Evolutionary conservation across 176 grass and related monocot species (phyloP).

Genomic region (Triticum aestivum): IWGSC_CS_RefSeq_v2.1 NC_057807.1:663635076-663635575

Average conservation of each 20-base stretch:
- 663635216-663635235: slow-evolving; percentile 46
- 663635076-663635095: no score
- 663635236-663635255: slow-evolving; percentile 35
- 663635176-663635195: slow-evolving; percentile 34
- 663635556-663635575: no score
- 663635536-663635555: no score
- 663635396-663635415: background rate
- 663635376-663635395: background rate
- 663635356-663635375: background rate
- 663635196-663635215: slow-evolving; percentile 32
- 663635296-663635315: slow-evolving; percentile 46
- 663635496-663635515: slow-evolving; percentile 38
- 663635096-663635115: no score
- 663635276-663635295: slow-evolving; percentile 32
- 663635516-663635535: no score
- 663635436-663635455: background rate
- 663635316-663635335: slow-evolving; percentile 21
- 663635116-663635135: no score
- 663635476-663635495: slow-evolving; percentile 43
- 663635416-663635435: background rate
- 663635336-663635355: background rate
- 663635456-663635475: background rate
- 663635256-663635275: slow-evolving; percentile 31
- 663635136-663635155: no score
- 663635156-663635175: slow-evolving; percentile 65